These are phyloP conservation scores for Vitis vinifera DNA, from an alignment of 164 flowering plant genomes.

Conservation along the genomic window ASM3070453v1 NC_081812.1:22786001-22786500, in stretches of 20 bases:
- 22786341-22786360: constrained; percentile 79
- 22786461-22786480: constrained; percentile 87
- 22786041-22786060: constrained; percentile 49
- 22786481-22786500: constrained; percentile 87
- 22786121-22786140: constrained; percentile 65
- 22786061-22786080: constrained; percentile 48
- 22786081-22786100: constrained; percentile 44
- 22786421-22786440: constrained; percentile 94
- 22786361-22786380: constrained; percentile 77
- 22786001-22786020: constrained; percentile 74
- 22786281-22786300: constrained; percentile 79
- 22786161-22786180: constrained; percentile 68
- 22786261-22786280: constrained; percentile 54
- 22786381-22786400: constrained; percentile 65
- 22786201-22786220: constrained; percentile 88
- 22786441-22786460: constrained; percentile 80
- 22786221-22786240: constrained; percentile 84
- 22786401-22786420: constrained; percentile 63
- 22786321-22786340: constrained; percentile 66
- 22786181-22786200: constrained; percentile 84
- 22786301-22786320: constrained; percentile 82
- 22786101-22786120: constrained; percentile 57
- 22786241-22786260: constrained; percentile 91
- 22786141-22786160: constrained; percentile 51
- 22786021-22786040: constrained; percentile 78